Conservation (phyloP, 2,329 filamentous ascomycete genomes). For the Chaetomiaceae sp. region DNA sequence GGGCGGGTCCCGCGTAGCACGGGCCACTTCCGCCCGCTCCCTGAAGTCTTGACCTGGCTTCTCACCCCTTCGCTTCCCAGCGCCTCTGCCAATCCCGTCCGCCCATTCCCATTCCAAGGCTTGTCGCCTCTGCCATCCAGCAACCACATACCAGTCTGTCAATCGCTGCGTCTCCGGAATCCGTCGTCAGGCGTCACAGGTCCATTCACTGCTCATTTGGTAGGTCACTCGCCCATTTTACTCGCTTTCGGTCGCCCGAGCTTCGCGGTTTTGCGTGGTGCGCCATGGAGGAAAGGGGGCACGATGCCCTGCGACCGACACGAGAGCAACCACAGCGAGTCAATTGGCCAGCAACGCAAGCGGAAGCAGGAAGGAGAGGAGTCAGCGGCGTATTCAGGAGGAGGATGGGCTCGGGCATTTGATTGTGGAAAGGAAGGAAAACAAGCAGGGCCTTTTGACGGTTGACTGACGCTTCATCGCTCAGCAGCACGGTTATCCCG, state of each 20-base stretch:
- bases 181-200: conserved; percentile 12
- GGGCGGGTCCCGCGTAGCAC: conserved; percentile 13
- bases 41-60: conserved; percentile 11
- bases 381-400: neutral
- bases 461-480: conserved; percentile 21
- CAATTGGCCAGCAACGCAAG: conserved; percentile 12
- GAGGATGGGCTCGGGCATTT: conserved; percentile 1
- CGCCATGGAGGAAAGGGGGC: conserved; percentile 15
- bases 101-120: conserved; percentile 22
- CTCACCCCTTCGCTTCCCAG: conserved; percentile 16
- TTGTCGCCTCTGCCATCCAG: conserved; percentile 13
- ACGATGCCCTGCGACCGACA: conserved; percentile 14
- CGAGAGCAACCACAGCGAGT: conserved; percentile 14
- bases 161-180: conserved; percentile 17
- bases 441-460: neutral
- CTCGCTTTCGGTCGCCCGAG: neutral
- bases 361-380: neutral
- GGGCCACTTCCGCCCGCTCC: conserved; percentile 17
- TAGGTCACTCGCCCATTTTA: neutral
- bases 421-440: neutral
- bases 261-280: conserved; percentile 1
- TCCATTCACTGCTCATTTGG: conserved; percentile 5
- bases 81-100: conserved; percentile 24
- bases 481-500: conserved; percentile 9
- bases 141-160: conserved; percentile 21